These are phyloP conservation scores for Volvox reticuliferus DNA, from an alignment of 139 green algal genomes.

Conservation along the genomic window DNA sequence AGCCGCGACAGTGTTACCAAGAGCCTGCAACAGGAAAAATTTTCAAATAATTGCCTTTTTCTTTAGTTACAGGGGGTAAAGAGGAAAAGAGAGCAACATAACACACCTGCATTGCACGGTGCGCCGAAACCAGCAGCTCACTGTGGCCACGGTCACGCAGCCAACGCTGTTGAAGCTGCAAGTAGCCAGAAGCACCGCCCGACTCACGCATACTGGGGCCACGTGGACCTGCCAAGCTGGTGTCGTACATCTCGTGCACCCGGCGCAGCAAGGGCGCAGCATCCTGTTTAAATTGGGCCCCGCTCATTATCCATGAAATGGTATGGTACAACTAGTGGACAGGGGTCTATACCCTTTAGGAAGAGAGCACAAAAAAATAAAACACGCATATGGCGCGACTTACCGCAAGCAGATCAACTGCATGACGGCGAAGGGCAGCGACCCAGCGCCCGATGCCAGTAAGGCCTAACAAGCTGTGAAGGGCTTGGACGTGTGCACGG, in stretches of 20 bases:
- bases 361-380: too few relatives aligned
- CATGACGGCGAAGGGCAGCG: background rate
- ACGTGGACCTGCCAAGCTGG: background rate
- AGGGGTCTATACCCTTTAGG: too few relatives aligned
- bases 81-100: background rate
- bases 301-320: too few relatives aligned
- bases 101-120: slow-evolving; percentile 28
- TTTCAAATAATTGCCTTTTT: too few relatives aligned
- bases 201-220: slow-evolving; percentile 12
- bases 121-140: slow-evolving; percentile 20
- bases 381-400: too few relatives aligned
- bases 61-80: background rate
- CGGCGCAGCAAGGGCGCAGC: slow-evolving; percentile 15
- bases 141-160: slow-evolving; percentile 31
- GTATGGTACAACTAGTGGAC: too few relatives aligned
- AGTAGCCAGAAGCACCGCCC: slow-evolving; percentile 12
- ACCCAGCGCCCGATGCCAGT: slow-evolving; percentile 21
- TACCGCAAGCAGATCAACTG: background rate
- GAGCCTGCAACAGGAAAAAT: background rate
- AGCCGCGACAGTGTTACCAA: slow-evolving; percentile 23
- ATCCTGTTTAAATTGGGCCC: too few relatives aligned
- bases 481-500: slow-evolving; percentile 3
- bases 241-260: slow-evolving; percentile 33
- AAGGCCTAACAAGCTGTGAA: slow-evolving; percentile 16
- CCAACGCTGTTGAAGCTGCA: slow-evolving; percentile 48